A percentile compares a stretch with the other conserved stretches of the same genome.
phyloP scores from a whole-genome alignment of 1,284 basidiomycete species.

The Lentinula novae-zelandiae region DNA sequence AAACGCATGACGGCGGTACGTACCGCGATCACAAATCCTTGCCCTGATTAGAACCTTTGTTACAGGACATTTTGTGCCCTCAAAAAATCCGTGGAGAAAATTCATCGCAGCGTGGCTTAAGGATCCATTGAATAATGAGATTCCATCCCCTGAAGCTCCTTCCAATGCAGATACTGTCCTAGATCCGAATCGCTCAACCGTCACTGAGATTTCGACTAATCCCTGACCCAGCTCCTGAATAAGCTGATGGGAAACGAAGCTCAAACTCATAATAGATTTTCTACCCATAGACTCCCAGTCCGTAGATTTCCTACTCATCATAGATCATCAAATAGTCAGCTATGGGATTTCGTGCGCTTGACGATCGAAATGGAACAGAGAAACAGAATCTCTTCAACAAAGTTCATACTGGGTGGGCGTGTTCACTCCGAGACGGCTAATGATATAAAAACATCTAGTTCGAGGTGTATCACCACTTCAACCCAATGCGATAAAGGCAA shows the following conservation, averaged over 20 bases:
- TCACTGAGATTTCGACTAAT: background rate
- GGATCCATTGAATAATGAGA: constrained; percentile 29
- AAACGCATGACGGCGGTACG: constrained; percentile 76
- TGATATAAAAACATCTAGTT: no score
- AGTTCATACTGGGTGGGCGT: no score
- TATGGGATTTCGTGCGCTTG: no score
- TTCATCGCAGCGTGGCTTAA: constrained; percentile 57
- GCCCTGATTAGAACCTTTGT: background rate
- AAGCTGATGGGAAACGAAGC: background rate
- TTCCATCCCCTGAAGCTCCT: constrained; percentile 28
- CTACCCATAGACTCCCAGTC: no score
- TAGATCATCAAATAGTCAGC: background rate
- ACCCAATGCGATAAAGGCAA: no score
- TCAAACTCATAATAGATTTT: no score
- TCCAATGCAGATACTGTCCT: constrained; percentile 9
- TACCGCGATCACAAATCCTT: background rate
- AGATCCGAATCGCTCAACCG: background rate
- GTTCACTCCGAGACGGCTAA: no score
- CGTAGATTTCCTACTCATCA: background rate
- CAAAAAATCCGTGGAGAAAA: constrained; percentile 68
- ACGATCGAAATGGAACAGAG: no score
- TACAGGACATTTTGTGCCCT: constrained; percentile 80
- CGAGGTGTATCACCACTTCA: no score
- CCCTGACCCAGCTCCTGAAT: background rate
- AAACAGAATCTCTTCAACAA: no score